Evolutionary conservation across 257 asterid genomes (phyloP).

Genomic region (Vinca minor): DNA sequence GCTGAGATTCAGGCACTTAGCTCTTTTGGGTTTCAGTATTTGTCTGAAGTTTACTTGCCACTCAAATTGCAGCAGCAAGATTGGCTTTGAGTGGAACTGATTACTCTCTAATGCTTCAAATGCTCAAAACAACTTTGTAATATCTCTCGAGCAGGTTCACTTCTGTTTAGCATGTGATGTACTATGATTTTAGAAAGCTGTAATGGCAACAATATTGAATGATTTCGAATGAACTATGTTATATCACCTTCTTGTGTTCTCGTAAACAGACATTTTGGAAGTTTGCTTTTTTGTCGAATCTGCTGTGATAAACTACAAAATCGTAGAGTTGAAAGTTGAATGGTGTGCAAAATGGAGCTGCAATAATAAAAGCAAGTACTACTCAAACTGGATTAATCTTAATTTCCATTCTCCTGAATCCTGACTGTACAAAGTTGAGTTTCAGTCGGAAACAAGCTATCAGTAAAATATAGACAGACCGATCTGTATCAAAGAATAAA

Average conservation of each 20-base stretch:
- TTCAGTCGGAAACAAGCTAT: neutral
- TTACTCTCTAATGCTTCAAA: neutral
- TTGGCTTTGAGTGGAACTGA: constrained; percentile 47
- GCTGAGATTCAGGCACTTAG: constrained; percentile 94
- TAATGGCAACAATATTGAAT: neutral
- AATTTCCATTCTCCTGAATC: neutral
- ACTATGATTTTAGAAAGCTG: constrained; percentile 1
- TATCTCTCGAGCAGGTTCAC: neutral
- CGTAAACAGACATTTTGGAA: neutral
- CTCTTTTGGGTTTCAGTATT: constrained; percentile 84
- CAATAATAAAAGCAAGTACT: neutral
- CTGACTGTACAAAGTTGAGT: neutral
- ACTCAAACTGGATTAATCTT: neutral
- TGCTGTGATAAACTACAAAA: neutral
- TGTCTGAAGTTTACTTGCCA: constrained; percentile 84
- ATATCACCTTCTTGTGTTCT: neutral
- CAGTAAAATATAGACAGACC: neutral
- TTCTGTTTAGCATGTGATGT: neutral
- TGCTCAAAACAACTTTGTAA: neutral
- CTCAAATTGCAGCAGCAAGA: constrained; percentile 82
- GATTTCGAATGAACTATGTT: too few relatives aligned
- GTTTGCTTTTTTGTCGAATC: neutral
- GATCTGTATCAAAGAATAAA: constrained; percentile 15
- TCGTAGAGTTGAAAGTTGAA: neutral
- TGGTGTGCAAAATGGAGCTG: neutral